Percentiles rank a stretch among this genome's conserved stretches.
Evolutionary conservation across 2,329 filamentous ascomycete species (phyloP).

Genomic region (Aspergillus terreus): DNA sequence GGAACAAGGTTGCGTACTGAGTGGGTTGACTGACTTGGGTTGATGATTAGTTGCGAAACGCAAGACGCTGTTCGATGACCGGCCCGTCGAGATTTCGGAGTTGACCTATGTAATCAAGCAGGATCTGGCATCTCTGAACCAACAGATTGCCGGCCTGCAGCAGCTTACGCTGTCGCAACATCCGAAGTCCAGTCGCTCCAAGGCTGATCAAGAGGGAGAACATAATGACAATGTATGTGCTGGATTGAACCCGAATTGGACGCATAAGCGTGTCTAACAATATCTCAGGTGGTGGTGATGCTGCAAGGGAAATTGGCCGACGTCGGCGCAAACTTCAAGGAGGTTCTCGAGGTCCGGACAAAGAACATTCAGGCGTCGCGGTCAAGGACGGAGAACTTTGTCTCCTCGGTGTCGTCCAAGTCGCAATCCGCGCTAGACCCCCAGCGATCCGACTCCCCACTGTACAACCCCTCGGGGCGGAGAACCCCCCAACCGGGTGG

Average conservation of each 20-base stretch:
- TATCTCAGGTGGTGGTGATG: slow-evolving; percentile 66
- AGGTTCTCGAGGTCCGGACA: slow-evolving; percentile 90
- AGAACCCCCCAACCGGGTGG: slow-evolving; percentile 57
- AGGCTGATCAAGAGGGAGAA: slow-evolving; percentile 75
- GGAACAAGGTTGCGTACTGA: background rate
- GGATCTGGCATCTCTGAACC: slow-evolving; percentile 79
- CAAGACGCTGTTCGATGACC: slow-evolving; percentile 95
- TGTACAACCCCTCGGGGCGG: slow-evolving; percentile 77
- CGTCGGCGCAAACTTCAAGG: slow-evolving; percentile 93
- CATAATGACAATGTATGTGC: slow-evolving; percentile 83
- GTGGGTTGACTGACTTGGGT: slow-evolving; percentile 3
- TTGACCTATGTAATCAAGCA: slow-evolving; percentile 98
- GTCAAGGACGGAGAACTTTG: slow-evolving; percentile 92
- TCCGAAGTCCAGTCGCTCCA: slow-evolving; percentile 51
- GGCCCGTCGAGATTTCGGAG: slow-evolving; percentile 94
- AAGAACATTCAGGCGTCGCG: slow-evolving; percentile 96
- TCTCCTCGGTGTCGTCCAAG: slow-evolving; percentile 80
- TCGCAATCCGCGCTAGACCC: slow-evolving; percentile 61
- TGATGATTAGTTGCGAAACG: slow-evolving; percentile 71
- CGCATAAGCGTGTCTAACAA: slow-evolving; percentile 12
- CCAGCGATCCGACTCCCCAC: slow-evolving; percentile 73
- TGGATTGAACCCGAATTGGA: background rate
- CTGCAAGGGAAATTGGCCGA: slow-evolving; percentile 88
- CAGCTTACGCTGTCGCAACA: slow-evolving; percentile 72
- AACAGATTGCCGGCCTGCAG: slow-evolving; percentile 82